Percentiles rank a stretch among this genome's conserved stretches.
Conservation (phyloP, 768 basidiomycete species). For the Pholiota microspora region DNA sequence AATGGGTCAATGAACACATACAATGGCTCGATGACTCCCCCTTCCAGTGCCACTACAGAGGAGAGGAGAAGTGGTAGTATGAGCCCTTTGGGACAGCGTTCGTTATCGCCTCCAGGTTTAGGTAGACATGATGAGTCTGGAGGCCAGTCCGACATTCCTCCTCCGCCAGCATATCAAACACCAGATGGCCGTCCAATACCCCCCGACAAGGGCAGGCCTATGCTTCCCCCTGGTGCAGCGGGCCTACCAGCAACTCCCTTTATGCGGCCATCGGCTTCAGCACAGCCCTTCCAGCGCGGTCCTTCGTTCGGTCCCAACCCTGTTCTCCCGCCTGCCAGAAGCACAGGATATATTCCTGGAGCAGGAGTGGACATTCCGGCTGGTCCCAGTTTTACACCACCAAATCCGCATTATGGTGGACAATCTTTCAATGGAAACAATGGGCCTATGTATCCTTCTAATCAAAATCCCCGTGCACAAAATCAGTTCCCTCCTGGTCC, state of each 20-base stretch:
- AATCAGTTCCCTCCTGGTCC: slow-evolving; percentile 20
- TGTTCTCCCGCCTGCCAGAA: slow-evolving; percentile 36
- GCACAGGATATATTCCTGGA: slow-evolving; percentile 30
- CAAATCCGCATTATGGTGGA: slow-evolving; percentile 20
- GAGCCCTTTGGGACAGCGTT: slow-evolving; percentile 12
- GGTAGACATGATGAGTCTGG: slow-evolving; percentile 3
- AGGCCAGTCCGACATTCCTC: slow-evolving; percentile 12
- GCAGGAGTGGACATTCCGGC: slow-evolving; percentile 16
- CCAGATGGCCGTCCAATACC: slow-evolving; percentile 16
- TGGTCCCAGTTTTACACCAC: slow-evolving; percentile 22
- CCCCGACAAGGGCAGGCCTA: slow-evolving; percentile 8
- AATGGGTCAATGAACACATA: not conserved
- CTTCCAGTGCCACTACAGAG: not conserved
- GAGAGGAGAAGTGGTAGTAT: slow-evolving; percentile 8
- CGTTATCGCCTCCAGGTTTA: slow-evolving; percentile 14
- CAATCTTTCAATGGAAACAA: slow-evolving; percentile 12
- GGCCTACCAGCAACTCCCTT: slow-evolving; percentile 12
- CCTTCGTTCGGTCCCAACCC: slow-evolving; percentile 32
- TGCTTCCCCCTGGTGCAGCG: slow-evolving; percentile 8
- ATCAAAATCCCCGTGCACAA: slow-evolving; percentile 15
- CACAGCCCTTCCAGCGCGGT: slow-evolving; percentile 30
- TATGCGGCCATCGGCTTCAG: slow-evolving; percentile 25
- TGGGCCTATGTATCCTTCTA: slow-evolving; percentile 14
- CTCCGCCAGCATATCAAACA: slow-evolving; percentile 18
- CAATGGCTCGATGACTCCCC: slow-evolving; percentile 6